A percentile compares a stretch with the other conserved stretches of the same genome.
Conservation (phyloP, 2,329 filamentous ascomycete species). For the Ascomycota sp. region DNA sequence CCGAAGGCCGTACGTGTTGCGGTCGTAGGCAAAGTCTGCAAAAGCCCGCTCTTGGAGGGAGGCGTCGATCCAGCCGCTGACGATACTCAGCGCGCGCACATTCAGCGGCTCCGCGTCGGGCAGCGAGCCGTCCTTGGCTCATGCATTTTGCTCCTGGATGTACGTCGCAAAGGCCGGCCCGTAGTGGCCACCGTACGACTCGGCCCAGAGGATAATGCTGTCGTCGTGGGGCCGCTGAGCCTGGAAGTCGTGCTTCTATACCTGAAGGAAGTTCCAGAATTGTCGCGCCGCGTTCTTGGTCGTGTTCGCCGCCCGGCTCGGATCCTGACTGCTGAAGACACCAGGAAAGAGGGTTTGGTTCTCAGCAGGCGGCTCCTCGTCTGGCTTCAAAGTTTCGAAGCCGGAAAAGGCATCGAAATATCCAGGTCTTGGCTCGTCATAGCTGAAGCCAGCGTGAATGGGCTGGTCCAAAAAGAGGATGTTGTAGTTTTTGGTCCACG, state of each 20-base stretch:
- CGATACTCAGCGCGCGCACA: slow-evolving; percentile 43
- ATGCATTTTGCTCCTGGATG: slow-evolving; percentile 42
- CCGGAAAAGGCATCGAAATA: slow-evolving; percentile 28
- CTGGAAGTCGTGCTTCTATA: slow-evolving; percentile 9
- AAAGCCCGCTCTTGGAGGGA: slow-evolving; percentile 36
- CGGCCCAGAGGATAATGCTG: slow-evolving; percentile 44
- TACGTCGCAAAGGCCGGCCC: slow-evolving; percentile 41
- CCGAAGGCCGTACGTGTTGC: slow-evolving; percentile 36
- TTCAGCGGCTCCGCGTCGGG: slow-evolving; percentile 6
- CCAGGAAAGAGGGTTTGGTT: slow-evolving; percentile 8
- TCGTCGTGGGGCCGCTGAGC: slow-evolving; percentile 33
- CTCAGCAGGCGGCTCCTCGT: slow-evolving; percentile 17
- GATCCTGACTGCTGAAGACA: slow-evolving; percentile 11
- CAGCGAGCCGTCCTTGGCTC: slow-evolving; percentile 16
- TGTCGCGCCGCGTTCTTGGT: slow-evolving; percentile 38
- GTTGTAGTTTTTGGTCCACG: slow-evolving; percentile 36
- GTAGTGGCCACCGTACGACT: slow-evolving; percentile 52
- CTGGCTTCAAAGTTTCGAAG: slow-evolving; percentile 18
- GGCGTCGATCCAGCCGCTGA: slow-evolving; percentile 50
- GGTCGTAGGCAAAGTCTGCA: slow-evolving; percentile 36
- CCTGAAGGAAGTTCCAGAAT: slow-evolving; percentile 8
- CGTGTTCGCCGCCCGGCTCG: slow-evolving; percentile 20
- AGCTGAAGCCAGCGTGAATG: slow-evolving; percentile 47
- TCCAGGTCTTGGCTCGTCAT: slow-evolving; percentile 41
- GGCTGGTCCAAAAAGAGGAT: slow-evolving; percentile 40